Base-by-base conservation (phyloP, 1,284 basidiomycete genomes). In the Veloporphyrellus conicus region DNA sequence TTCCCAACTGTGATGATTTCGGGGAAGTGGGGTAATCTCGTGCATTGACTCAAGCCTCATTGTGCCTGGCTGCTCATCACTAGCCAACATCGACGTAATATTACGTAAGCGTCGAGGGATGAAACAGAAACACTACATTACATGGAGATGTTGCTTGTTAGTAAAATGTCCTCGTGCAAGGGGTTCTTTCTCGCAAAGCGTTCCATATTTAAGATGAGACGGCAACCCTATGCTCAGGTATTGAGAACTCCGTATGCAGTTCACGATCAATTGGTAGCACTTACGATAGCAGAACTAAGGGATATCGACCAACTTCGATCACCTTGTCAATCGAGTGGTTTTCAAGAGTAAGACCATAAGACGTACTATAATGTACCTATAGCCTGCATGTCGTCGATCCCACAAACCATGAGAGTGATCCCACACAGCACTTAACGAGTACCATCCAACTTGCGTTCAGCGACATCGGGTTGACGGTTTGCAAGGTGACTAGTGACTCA, bases 401-500 rank as follows among this genome's bases (percentile, higher is more conserved):
- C 37, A 47, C 37, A 36, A 25, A 25, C 8, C 8, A 25, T 25
- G 23, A 25, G 23, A 25, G 15, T 1, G n/a, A 27, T 10, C 15
- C 20, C 23, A 15, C 35, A 48, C 3, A 46, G 6, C 33, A 60
- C 60, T 49, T 28, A 25, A 39, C 11, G 1, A 19, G n/a, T 22
- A 15, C 14, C 29, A 31, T 31, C 29, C 29, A 11, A 31, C n/a
- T n/a, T n/a, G 6, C 16, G 16, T 31, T 41, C 38, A 42, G 32
- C 22, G 8, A n/a, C 6, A 11, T 19, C 25, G 6, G 19, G 8
- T 20, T 11, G 25, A 41, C 27, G 16, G 23, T 25, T 25, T 25
- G 23, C 23, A 25, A 8, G 8, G 23, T 25, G 23, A 59, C 58
- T 60, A 25, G 23, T 25, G 23, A 59, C 58, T 60, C 49, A 58